Base-by-base conservation (phyloP, 75 land plant species). In the Ceratopteris richardii region DNA sequence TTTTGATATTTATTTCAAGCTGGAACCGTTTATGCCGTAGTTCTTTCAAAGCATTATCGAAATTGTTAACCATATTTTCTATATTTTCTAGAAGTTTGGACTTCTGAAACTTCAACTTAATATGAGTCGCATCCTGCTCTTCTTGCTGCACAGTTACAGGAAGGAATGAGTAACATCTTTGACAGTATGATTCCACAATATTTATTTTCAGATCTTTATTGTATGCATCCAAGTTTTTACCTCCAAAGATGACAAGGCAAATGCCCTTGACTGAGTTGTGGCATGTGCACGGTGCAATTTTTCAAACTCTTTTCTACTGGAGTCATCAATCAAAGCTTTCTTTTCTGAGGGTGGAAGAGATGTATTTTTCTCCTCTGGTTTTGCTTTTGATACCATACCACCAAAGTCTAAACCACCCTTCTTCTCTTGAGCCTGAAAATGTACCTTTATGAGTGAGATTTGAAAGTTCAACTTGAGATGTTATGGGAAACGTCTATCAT, bases 81-180 rank as follows among this genome's bases (percentile, higher is more conserved):
- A 66, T 66, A 42, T 65, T 56, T 7, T 58, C 28, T 26, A 46
- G 60, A 46, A 65, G 47, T 63, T 60, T 65, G 14, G 50, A 17
- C 70, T 66, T 73, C 54, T 73, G 71, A 61, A 41, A 66, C 23
- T 67, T 69, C 23, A 73, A 65, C 41, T 62, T 73, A 22, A 66
- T 56, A 1, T 50, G 39, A 0, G n/a, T 52, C 39, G 65, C 70
- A 42, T 66, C 76, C 26, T 66, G 62, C 52, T 73, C 76, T 27
- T 64, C 70, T 61, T 66, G 57, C 76, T 73, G 70, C 51, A 48
- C 26, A 1, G 23, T 33, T 33, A 4, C 62, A 41, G 23, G 28
- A 23, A 24, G 48, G 11, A 4, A 54, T 2, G 56, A 54, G 23
- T n/a, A 13, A 19, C 37, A 33, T 33, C 9, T 33, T 3, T 33